Evolutionary conservation across 2,329 filamentous ascomycete genomes (phyloP).

Genomic region (Fusarium phyllophilum): DNA sequence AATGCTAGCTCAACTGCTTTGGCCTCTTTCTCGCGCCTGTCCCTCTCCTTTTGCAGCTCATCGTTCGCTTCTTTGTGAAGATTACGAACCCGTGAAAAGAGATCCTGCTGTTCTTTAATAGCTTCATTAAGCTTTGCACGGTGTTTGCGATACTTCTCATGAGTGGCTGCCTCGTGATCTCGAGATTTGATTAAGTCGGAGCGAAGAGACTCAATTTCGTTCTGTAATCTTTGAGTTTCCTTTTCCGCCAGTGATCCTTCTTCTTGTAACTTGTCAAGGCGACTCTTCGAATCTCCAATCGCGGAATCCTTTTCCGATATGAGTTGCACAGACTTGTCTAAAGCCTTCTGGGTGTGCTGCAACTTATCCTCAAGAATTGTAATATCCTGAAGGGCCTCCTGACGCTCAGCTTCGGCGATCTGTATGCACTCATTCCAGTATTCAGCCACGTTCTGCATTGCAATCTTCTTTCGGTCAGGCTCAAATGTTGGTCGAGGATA

Average conservation of each 20-base stretch:
- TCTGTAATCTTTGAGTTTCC: conserved; percentile 41
- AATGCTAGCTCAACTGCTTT: conserved; percentile 43
- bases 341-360: conserved; percentile 24
- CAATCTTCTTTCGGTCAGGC: conserved; percentile 42
- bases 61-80: conserved; percentile 49
- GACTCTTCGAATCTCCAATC: conserved; percentile 39
- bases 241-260: conserved; percentile 36
- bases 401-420: conserved; percentile 45
- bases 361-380: conserved; percentile 42
- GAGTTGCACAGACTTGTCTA: conserved; percentile 24
- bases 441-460: conserved; percentile 48
- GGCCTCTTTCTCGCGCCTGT: conserved; percentile 35
- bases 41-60: conserved; percentile 49
- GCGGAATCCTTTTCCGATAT: conserved; percentile 37
- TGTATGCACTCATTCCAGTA: conserved; percentile 50
- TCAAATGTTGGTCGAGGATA: conserved; percentile 9
- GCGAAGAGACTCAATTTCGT: conserved; percentile 44
- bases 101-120: conserved; percentile 57
- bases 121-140: conserved; percentile 57
- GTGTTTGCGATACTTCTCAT: conserved; percentile 51
- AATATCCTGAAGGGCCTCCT: conserved; percentile 42
- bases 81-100: conserved; percentile 50
- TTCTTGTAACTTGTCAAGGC: conserved; percentile 43
- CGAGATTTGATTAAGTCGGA: conserved; percentile 41
- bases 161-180: conserved; percentile 26